These are phyloP conservation scores for Amphibolis antarctica DNA, from an alignment of 106 monocot genomes.

Conservation along the genomic window DNA sequence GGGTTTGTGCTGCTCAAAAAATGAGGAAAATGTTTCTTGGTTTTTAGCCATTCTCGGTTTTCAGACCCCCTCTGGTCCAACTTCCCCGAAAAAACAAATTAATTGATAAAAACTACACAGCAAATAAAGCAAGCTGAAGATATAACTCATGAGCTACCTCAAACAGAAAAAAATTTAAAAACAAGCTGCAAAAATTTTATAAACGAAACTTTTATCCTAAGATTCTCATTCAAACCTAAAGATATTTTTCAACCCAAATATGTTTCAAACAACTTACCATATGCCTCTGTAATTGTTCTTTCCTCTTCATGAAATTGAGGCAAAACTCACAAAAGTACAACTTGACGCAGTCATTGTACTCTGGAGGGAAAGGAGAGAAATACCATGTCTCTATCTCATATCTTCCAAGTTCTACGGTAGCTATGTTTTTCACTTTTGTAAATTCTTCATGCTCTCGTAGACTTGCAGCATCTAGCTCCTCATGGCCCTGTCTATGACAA, in stretches of 20 bases:
- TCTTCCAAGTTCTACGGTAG: slow-evolving; percentile 96
- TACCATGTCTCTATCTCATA: slow-evolving; percentile 99
- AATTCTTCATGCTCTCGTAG: slow-evolving; percentile 95
- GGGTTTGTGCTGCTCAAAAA: too few species aligned
- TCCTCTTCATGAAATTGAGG: slow-evolving; percentile 97
- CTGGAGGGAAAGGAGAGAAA: slow-evolving; percentile 91
- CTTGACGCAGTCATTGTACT: slow-evolving; percentile 81
- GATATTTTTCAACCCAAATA: neutral
- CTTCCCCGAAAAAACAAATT: too few species aligned
- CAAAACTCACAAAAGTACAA: slow-evolving; percentile 97
- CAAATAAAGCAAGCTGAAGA: too few species aligned
- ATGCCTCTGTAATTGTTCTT: slow-evolving; percentile 97
- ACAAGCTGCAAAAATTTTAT: neutral
- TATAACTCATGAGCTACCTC: neutral
- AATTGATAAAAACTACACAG: too few species aligned
- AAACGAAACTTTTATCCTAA: neutral
- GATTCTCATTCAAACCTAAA: neutral
- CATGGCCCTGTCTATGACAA: slow-evolving; percentile 46
- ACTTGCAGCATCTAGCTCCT: slow-evolving; percentile 96
- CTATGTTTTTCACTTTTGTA: slow-evolving; percentile 95
- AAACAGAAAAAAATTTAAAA: neutral
- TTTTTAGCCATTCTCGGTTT: too few species aligned
- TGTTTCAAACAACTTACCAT: slow-evolving; percentile 52
- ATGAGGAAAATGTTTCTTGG: too few species aligned
- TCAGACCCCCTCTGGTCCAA: too few species aligned